Evolutionary conservation across 75 land plant genomes (phyloP), one percentile per base, ranked within the genome.

Genomic region (Adiantum capillusveneris): DNA sequence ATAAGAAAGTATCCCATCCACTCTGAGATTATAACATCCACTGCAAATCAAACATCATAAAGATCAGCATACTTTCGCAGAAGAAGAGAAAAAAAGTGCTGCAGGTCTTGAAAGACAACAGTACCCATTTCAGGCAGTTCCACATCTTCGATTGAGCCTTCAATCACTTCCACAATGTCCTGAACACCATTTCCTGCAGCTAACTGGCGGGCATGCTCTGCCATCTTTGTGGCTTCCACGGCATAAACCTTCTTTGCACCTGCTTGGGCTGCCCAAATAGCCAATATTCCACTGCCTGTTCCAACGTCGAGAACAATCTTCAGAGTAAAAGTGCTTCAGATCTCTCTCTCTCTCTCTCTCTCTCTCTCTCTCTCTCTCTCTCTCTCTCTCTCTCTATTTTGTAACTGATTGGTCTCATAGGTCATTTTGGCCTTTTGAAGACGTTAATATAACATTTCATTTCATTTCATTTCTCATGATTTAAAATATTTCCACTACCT

Each of bases 1-100:
- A 95, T 63, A 28, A 95, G 99, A 67, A 90, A 95, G 65, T 95
- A 90, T 16, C 99, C 99, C 99, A 95, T 95, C 99, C 99, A 95
- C 77, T 95, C 99, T 7, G 99, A 95, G 29, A 95, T 95, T 11
- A 95, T 95, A 12, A 95, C 87, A 77, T 95, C 99, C 75, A 95
- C 99, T 95, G 88, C 72, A 34, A 54, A 70, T 68, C 68, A 72
- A 50, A 57, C 25, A 3, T 24, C 9, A 55, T 11, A 2, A 55
- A 59, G n/a, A 9, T 55, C 29, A 30, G 31, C 57, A 27, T 27
- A 2, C 9, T 34, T 9, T 9, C 37, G 9, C 6, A 28, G 25
- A 55, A 6, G n/a, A 2, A 24, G 21, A 55, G 9, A 6, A 55
- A 27, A 2, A 9, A 55, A 55, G 21, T 55, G 16, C 16, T 3